These are phyloP conservation scores for Lupinus albus DNA, from an alignment of 306 rosid species.

Conservation along the genomic window DNA sequence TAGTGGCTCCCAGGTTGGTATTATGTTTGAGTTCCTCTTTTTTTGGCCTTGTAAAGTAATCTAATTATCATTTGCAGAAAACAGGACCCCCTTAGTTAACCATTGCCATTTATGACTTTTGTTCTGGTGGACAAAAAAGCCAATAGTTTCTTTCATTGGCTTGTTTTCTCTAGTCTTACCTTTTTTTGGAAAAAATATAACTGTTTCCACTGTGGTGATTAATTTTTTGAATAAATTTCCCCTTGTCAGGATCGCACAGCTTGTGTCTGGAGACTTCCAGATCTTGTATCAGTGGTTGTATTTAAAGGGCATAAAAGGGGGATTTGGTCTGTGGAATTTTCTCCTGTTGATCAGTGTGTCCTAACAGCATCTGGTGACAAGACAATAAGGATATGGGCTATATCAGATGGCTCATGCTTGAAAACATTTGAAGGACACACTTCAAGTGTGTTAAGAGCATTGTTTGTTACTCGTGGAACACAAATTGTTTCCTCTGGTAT, in stretches of 20 bases:
- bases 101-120: background rate
- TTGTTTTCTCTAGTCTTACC: conserved; percentile 10
- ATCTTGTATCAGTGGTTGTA: conserved; percentile 68
- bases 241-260: conserved; percentile 86
- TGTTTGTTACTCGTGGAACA: conserved; percentile 89
- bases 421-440: conserved; percentile 94
- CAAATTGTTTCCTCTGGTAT: conserved; percentile 86
- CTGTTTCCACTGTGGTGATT: conserved; percentile 10
- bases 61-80: conserved; percentile 21
- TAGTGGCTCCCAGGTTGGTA: conserved; percentile 95
- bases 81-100: background rate
- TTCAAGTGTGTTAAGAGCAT: conserved; percentile 85
- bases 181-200: background rate
- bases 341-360: conserved; percentile 96
- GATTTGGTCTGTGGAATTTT: conserved; percentile 94
- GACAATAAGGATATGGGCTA: conserved; percentile 89
- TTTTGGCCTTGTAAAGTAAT: conserved; percentile 23
- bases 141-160: conserved; percentile 1
- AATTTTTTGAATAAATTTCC: background rate
- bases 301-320: conserved; percentile 95
- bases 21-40: conserved; percentile 30
- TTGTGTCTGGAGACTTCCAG: conserved; percentile 94
- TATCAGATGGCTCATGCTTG: conserved; percentile 93
- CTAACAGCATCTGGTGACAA: conserved; percentile 94
- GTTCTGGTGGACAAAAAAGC: conserved; percentile 4